A percentile compares a stretch with the other conserved stretches of the same genome.
Conservation (phyloP, 257 asterid genomes). For the Petunia secreta region DNA sequence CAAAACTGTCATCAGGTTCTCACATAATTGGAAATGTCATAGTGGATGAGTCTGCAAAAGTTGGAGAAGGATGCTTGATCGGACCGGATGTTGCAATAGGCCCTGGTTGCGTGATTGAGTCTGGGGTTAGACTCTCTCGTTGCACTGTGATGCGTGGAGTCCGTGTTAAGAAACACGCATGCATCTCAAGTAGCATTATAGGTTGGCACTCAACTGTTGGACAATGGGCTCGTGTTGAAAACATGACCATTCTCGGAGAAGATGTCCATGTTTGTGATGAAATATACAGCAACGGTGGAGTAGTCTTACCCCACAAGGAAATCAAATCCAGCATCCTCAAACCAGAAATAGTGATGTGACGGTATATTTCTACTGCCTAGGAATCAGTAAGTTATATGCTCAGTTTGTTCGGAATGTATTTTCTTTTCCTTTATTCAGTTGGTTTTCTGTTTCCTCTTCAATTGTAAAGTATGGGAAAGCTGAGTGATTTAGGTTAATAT, state of each 20-base stretch:
- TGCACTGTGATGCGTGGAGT: slow-evolving; percentile 80
- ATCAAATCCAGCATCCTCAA: slow-evolving; percentile 80
- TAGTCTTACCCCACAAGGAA: slow-evolving; percentile 89
- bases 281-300: slow-evolving; percentile 83
- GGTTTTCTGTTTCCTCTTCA: neutral
- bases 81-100: slow-evolving; percentile 86
- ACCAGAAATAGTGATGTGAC: slow-evolving; percentile 85
- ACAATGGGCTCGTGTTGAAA: slow-evolving; percentile 46
- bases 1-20: slow-evolving; percentile 54
- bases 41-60: slow-evolving; percentile 65
- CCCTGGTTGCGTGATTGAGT: slow-evolving; percentile 65
- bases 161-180: slow-evolving; percentile 69
- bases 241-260: slow-evolving; percentile 86
- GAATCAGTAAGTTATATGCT: slow-evolving; percentile 31
- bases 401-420: neutral
- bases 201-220: slow-evolving; percentile 49
- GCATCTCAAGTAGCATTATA: slow-evolving; percentile 41
- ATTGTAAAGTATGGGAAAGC: slow-evolving; percentile 13
- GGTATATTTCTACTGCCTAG: slow-evolving; percentile 31
- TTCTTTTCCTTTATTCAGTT: neutral
- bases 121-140: slow-evolving; percentile 75
- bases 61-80: slow-evolving; percentile 73
- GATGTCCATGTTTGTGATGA: slow-evolving; percentile 88
- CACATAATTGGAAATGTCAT: slow-evolving; percentile 66
- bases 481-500: neutral